These are phyloP conservation scores for Ustulina deusta DNA, from an alignment of 2,329 filamentous ascomycete species.

Conservation along the genomic window DNA sequence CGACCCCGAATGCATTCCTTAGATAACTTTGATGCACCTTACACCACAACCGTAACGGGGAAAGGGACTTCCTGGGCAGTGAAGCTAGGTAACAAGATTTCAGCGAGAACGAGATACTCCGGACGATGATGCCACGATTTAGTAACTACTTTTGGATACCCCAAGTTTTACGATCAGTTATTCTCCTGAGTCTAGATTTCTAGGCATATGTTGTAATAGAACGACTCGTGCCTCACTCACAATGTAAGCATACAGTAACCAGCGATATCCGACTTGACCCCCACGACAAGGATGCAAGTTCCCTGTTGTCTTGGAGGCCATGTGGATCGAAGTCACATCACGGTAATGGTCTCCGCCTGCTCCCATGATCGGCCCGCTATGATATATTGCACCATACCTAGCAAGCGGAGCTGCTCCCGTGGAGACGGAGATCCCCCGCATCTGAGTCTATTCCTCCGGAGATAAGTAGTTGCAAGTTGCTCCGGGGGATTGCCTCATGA, in stretches of 20 bases:
- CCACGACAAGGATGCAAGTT: background rate
- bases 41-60: background rate
- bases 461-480: background rate
- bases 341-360: constrained; percentile 15
- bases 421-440: constrained; percentile 35
- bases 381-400: constrained; percentile 10
- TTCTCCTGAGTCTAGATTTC: constrained; percentile 9
- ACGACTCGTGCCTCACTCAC: background rate
- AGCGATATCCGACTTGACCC: background rate
- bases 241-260: background rate
- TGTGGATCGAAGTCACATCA: constrained; percentile 5
- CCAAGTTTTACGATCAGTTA: background rate
- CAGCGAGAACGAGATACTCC: too few species aligned
- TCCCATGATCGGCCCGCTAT: constrained; percentile 14
- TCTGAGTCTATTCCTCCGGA: background rate
- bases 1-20: background rate
- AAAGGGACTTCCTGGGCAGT: background rate
- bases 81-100: background rate
- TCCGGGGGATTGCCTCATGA: background rate
- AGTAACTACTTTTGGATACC: background rate
- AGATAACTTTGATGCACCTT: background rate
- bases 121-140: background rate
- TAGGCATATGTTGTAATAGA: background rate
- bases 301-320: background rate
- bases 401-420: constrained; percentile 28